Conservation (phyloP, 805 yeast genomes). For the Starmerella sirachaensis region DNA sequence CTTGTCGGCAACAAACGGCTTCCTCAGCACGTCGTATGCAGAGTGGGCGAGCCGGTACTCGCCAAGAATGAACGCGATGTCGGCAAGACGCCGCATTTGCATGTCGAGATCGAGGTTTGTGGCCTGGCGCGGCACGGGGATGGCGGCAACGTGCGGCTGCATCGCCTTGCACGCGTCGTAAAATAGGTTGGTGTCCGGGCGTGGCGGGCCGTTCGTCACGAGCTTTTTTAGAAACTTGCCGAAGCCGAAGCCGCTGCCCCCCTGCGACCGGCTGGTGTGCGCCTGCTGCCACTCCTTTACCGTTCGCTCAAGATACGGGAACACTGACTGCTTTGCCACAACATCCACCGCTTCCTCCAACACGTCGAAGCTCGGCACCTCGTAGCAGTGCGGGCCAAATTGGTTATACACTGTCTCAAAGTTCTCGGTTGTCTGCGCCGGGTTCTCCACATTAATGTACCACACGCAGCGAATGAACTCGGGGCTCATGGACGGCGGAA, state of each 20-base stretch:
- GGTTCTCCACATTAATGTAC: conserved; percentile 1
- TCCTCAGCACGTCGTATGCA: conserved; percentile 69
- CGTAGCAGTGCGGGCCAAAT: conserved; percentile 27
- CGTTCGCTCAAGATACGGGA: conserved; percentile 79
- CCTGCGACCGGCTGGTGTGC: background rate
- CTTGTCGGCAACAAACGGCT: conserved; percentile 64
- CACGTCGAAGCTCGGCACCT: conserved; percentile 31
- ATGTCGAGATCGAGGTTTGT: conserved; percentile 37
- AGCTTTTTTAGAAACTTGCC: conserved; percentile 18
- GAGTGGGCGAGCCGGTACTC: conserved; percentile 77
- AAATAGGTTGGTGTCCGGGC: conserved; percentile 18
- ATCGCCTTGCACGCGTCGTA: conserved; percentile 12
- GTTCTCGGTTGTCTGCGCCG: conserved; percentile 4
- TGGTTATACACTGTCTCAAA: conserved; percentile 14
- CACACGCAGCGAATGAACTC: conserved; percentile 16
- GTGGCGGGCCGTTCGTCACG: conserved; percentile 17
- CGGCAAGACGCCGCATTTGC: conserved; percentile 70
- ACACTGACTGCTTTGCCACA: conserved; percentile 37
- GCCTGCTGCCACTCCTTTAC: conserved; percentile 50
- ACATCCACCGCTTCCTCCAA: conserved; percentile 36
- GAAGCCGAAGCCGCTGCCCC: conserved; percentile 10
- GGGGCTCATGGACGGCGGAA: conserved; percentile 23
- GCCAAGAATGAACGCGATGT: conserved; percentile 82
- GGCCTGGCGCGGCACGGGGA: conserved; percentile 14
- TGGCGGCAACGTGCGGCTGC: conserved; percentile 21